Evolutionary conservation across 495 filamentous ascomycete genomes (phyloP).

Genomic region (Chaetomidium leptoderma): DNA sequence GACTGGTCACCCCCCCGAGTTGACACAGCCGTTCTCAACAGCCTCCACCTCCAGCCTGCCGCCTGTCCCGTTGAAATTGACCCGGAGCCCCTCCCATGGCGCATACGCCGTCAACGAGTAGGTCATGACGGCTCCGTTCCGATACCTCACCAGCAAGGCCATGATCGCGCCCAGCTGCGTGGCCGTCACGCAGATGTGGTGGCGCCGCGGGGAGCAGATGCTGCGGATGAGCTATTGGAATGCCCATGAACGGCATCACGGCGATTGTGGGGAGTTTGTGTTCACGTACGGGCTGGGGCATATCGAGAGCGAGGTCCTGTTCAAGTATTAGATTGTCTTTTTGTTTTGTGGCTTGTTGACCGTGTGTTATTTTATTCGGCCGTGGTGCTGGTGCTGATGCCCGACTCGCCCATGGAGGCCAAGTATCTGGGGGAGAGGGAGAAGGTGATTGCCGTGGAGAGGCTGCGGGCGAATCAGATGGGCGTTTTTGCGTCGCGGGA

Average conservation of each 20-base stretch:
- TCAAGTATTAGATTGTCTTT: constrained; percentile 58
- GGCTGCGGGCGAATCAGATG: constrained; percentile 46
- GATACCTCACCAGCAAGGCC: constrained; percentile 53
- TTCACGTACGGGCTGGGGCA: constrained; percentile 59
- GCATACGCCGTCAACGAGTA: constrained; percentile 48
- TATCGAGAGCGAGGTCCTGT: constrained; percentile 49
- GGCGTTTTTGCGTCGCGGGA: constrained; percentile 40
- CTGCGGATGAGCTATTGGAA: constrained; percentile 50
- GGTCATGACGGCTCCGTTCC: constrained; percentile 47
- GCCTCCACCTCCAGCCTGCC: constrained; percentile 46
- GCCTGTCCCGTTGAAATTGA: constrained; percentile 45
- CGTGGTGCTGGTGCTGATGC: constrained; percentile 46
- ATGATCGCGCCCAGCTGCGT: constrained; percentile 48
- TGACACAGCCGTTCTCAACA: constrained; percentile 49
- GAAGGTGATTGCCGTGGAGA: constrained; percentile 57
- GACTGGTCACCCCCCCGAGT: constrained; percentile 44
- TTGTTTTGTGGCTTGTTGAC: constrained; percentile 50
- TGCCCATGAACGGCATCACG: constrained; percentile 49
- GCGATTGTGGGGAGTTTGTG: constrained; percentile 46
- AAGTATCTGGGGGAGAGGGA: constrained; percentile 57
- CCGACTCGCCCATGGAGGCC: constrained; percentile 56
- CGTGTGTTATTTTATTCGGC: constrained; percentile 40
- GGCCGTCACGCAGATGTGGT: constrained; percentile 56
- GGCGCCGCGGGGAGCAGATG: constrained; percentile 49
- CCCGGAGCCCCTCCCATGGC: constrained; percentile 48